Evolutionary conservation across 345 rosid genomes (phyloP).

Genomic region (Aquilaria yunnanensis): DNA sequence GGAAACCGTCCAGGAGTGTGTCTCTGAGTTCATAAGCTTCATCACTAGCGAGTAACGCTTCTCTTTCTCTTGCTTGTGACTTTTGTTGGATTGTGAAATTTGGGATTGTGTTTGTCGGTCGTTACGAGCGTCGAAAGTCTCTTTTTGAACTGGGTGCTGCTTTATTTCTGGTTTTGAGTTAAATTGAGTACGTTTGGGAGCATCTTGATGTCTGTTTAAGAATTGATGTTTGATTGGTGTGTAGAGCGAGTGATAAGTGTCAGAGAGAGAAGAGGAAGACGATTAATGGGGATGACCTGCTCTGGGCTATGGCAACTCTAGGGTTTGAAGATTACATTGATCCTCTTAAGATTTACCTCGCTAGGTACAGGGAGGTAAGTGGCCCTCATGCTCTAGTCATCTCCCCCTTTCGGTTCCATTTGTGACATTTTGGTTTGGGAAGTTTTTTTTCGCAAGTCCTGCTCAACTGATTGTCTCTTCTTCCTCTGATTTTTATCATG

Average conservation of each 20-base stretch:
- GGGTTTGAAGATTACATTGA: slow-evolving; percentile 97
- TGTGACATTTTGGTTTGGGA: background rate
- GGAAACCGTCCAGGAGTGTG: slow-evolving; percentile 95
- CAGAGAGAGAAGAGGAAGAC: slow-evolving; percentile 99
- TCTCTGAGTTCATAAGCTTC: slow-evolving; percentile 95
- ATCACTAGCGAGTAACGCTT: slow-evolving; percentile 85
- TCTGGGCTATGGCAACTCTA: slow-evolving; percentile 96
- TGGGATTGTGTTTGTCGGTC: background rate
- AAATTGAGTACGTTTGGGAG: background rate
- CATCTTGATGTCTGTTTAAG: slow-evolving; percentile 2
- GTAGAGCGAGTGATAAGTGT: slow-evolving; percentile 96
- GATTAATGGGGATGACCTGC: slow-evolving; percentile 90
- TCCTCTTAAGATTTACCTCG: slow-evolving; percentile 72
- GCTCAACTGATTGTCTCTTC: slow-evolving; percentile 5
- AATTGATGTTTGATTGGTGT: slow-evolving; percentile 17
- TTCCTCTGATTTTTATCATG: slow-evolving; percentile 7
- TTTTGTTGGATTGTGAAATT: background rate
- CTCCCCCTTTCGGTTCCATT: background rate
- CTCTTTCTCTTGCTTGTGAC: background rate
- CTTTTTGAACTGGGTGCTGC: background rate
- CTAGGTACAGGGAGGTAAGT: slow-evolving; percentile 77
- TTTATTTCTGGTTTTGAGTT: background rate
- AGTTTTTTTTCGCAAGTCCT: background rate
- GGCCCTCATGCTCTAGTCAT: background rate
- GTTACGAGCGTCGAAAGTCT: background rate